Evolutionary conservation across 2,329 filamentous ascomycete species (phyloP).

Genomic region (Camillea tinctor): DNA sequence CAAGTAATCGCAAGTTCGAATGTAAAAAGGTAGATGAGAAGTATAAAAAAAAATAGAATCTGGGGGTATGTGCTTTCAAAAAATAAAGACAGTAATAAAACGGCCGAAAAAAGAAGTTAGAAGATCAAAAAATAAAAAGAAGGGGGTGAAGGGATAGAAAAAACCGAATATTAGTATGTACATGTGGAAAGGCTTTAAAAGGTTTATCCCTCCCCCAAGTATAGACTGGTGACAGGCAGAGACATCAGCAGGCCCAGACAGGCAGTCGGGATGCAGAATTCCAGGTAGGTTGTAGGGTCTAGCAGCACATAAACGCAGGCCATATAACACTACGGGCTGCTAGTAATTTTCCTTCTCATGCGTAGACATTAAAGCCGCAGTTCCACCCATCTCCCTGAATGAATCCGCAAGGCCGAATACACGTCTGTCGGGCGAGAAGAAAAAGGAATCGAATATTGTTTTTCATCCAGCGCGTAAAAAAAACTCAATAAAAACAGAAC

Average conservation of each 20-base stretch:
- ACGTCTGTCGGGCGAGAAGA: too few relatives aligned
- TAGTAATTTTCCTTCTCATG: too few relatives aligned
- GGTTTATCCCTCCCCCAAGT: background rate
- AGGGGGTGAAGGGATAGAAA: slow-evolving; percentile 14
- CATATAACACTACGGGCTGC: background rate
- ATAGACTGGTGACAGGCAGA: background rate
- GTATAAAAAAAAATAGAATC: background rate
- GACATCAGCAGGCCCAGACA: too few relatives aligned
- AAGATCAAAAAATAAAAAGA: background rate
- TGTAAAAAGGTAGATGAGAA: too few relatives aligned
- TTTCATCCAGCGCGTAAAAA: background rate
- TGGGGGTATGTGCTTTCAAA: background rate
- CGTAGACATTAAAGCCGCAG: background rate
- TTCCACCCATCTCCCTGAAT: background rate
- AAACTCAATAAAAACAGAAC: background rate
- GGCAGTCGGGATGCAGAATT: too few relatives aligned
- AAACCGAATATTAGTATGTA: slow-evolving; percentile 17
- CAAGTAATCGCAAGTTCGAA: too few relatives aligned
- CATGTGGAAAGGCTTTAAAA: slow-evolving; percentile 4
- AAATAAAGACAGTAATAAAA: too few relatives aligned
- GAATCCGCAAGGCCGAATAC: background rate
- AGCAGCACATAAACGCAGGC: too few relatives aligned
- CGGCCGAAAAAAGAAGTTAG: background rate
- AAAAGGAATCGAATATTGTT: background rate
- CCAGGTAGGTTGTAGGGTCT: too few relatives aligned